phyloP scores from a whole-genome alignment of 495 filamentous ascomycete genomes.

The Hypoxylon trugodes region DNA sequence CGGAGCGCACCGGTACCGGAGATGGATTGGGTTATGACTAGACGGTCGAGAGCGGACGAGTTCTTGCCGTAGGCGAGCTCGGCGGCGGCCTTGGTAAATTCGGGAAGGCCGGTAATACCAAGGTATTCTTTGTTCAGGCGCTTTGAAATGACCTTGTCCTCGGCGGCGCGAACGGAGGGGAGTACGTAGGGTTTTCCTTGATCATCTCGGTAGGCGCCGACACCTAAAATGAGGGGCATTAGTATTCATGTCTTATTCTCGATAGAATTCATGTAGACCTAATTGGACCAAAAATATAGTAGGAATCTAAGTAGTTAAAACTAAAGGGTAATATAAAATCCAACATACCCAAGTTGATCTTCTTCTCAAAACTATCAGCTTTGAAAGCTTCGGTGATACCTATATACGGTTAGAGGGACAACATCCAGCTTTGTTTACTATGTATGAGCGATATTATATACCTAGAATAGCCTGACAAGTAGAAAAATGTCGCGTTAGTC shows the following conservation, averaged over 20 bases:
- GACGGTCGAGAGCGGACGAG: slow-evolving; percentile 77
- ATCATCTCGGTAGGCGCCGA: slow-evolving; percentile 90
- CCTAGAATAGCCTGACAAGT: slow-evolving; percentile 75
- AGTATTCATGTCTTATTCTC: slow-evolving; percentile 26
- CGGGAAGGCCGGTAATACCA: slow-evolving; percentile 92
- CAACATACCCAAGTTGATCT: slow-evolving; percentile 91
- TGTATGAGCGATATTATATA: slow-evolving; percentile 51
- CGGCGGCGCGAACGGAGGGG: slow-evolving; percentile 87
- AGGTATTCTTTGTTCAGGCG: slow-evolving; percentile 96
- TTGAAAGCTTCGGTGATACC: slow-evolving; percentile 99
- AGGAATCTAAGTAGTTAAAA: neutral
- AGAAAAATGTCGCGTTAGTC: slow-evolving; percentile 23
- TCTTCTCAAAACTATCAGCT: slow-evolving; percentile 86
- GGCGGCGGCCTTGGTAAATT: slow-evolving; percentile 92
- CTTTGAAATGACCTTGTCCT: slow-evolving; percentile 81
- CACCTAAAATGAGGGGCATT: slow-evolving; percentile 58
- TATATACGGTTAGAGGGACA: slow-evolving; percentile 37
- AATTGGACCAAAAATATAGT: neutral
- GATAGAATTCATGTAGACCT: neutral
- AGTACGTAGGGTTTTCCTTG: slow-evolving; percentile 97
- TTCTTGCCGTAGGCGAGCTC: slow-evolving; percentile 87
- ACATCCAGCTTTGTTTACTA: neutral
- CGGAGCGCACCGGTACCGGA: slow-evolving; percentile 96
- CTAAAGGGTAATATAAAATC: slow-evolving; percentile 38
- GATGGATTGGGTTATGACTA: slow-evolving; percentile 97